Base-by-base conservation (phyloP, 1,284 basidiomycete species). In the Cryptococcus hybrid region DNA sequence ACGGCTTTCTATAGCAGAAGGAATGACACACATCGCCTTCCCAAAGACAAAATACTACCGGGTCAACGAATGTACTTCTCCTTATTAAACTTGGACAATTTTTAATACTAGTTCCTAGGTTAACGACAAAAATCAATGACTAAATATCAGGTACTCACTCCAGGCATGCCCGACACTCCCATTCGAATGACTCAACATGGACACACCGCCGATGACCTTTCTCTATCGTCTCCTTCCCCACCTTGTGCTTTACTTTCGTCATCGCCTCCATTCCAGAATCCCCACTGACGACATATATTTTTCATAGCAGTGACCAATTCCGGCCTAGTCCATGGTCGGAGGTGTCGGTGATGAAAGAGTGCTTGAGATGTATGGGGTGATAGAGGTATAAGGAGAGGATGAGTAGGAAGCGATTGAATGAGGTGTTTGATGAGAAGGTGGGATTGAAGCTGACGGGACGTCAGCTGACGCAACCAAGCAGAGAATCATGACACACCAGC, bases 11-110 rank as follows among this genome's bases (percentile, higher is more conserved):
- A 75, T 93, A 92, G 50, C 91, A 79, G 74, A 93, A 94, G 70
- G 90, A 91, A 78, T 88, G 89, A 75, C 90, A 92, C 13, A 93
- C 85, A 74, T 92, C 90, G 55, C 90, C 90, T 81, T 92, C 90
- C 90, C 91, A 93, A 5, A 88, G 85, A 74, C 89, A 91, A 77
- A 95, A 93, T 0, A 76, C 75, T 18, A 82, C 80, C 5, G 92
- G 91, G 70, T 96, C 92, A 37, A 92, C 86, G 69, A 95, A 92
- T 67, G 89, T 90, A 11, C 86, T 91, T 2, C 90, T 84, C 2
- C 79, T 78, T 47, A 88, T 78, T 65, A 94, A 80, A 44, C 84
- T 78, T 1, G 90, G 87, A 57, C 85, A 80, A 34, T 84, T 77
- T 94, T 94, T 51, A 95, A 80, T 70, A 94, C 69, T 73, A 44